phyloP scores from a whole-genome alignment of 164 flowering plant genomes.

The Platanus orientalis region DNA sequence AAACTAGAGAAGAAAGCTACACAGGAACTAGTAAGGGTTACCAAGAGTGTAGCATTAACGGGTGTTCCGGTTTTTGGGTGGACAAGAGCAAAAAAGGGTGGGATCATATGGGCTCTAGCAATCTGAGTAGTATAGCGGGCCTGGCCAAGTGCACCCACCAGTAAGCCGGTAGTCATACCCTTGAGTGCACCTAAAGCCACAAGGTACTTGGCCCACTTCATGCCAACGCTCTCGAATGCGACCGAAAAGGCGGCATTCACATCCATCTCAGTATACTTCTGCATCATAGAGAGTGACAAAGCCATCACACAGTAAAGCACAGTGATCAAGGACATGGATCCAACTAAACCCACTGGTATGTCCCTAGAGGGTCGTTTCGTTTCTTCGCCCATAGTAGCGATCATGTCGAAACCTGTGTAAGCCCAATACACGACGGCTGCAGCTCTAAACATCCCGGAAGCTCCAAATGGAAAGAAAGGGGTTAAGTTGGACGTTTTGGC shows the following conservation, averaged over 20 bases:
- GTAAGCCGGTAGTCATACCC: slow-evolving; percentile 75
- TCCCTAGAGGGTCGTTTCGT: slow-evolving; percentile 64
- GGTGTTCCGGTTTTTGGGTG: slow-evolving; percentile 82
- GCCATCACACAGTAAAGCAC: slow-evolving; percentile 75
- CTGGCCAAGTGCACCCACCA: slow-evolving; percentile 74
- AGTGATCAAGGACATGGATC: slow-evolving; percentile 69
- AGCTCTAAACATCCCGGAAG: slow-evolving; percentile 50
- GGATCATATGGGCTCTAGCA: slow-evolving; percentile 84
- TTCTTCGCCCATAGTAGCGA: slow-evolving; percentile 89
- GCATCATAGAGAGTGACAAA: slow-evolving; percentile 56
- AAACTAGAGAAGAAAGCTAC: slow-evolving; percentile 67
- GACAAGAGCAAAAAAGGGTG: slow-evolving; percentile 72
- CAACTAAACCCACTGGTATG: slow-evolving; percentile 70
- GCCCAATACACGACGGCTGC: slow-evolving; percentile 80
- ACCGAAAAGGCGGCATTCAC: slow-evolving; percentile 65
- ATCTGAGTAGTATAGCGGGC: slow-evolving; percentile 82
- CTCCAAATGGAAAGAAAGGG: slow-evolving; percentile 64
- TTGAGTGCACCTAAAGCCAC: slow-evolving; percentile 68
- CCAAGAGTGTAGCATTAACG: slow-evolving; percentile 56
- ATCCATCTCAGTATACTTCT: slow-evolving; percentile 60
- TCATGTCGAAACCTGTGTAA: slow-evolving; percentile 76
- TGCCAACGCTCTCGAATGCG: slow-evolving; percentile 61
- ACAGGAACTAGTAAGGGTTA: slow-evolving; percentile 35
- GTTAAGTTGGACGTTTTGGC: slow-evolving; percentile 37
- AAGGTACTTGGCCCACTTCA: slow-evolving; percentile 75